Base-by-base conservation (phyloP, 495 filamentous ascomycete species). In the Daldinia loculata region DNA sequence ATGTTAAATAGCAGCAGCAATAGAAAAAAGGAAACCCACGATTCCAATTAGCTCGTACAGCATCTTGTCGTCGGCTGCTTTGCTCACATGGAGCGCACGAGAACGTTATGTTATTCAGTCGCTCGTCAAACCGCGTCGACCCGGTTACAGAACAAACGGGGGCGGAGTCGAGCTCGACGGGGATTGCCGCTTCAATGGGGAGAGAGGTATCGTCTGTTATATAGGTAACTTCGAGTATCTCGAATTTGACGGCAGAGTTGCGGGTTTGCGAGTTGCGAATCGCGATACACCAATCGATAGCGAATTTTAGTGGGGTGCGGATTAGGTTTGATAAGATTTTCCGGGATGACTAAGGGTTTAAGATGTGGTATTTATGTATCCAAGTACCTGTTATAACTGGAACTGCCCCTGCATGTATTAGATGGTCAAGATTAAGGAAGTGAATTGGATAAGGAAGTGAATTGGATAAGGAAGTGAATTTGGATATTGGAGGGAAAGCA, bases 1-100 rank as follows among this genome's bases (percentile, higher is more conserved):
- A 51, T 26, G 27, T 6, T 15, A 12, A 30, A 68, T 15, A 48
- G 39, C 12, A 36, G 7, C 24, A 30, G 15, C 3, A 50, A 67
- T 15, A 43, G 29, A 38, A 52, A 52, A 45, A 19, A 43, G n/a
- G 32, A 19, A 11, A 85, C 91, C 76, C 85, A 98, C 95, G 79
- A 98, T 89, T 69, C 93, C 95, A 79, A 99, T 97, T 69, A 97
- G 84, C 80, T 99, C 95, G 85, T 99, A 99, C 83, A 99, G 85
- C 95, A 99, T 99, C 69, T 74, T 85, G 74, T 56, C 63, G 32
- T 51, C 57, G 32, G 38, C 52, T 51, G 55, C 41, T 29, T 29
- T 26, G 50, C 61, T 75, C 74, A 69, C 62, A 63, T 59, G 64
- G 64, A 68, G 61, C 64, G 63, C 57, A 57, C n/a, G 34, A 45